Base-by-base conservation (phyloP, 169 alveolate species). In the Neospora caninum region DNA sequence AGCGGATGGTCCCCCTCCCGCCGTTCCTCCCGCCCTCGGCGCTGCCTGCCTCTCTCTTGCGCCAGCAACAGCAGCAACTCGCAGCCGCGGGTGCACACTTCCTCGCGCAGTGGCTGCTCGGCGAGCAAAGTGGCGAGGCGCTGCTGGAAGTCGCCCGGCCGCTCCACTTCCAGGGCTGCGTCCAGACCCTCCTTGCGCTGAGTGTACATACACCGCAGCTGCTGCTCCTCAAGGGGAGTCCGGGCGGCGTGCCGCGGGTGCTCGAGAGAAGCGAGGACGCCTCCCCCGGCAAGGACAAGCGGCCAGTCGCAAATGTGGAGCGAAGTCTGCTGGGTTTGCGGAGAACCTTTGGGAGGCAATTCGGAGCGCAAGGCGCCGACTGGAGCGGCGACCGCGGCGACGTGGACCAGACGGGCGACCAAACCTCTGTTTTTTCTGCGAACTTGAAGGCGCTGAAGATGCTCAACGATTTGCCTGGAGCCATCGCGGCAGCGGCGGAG, bases 161-260 rank as follows among this genome's bases (percentile, higher is more conserved):
- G 53, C 73, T 42, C 88, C 95, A 92, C 95, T 67, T 82, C 80
- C 95, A 82, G 92, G 78, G 78, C 91, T 49, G 83, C 86, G 84
- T 92, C 64, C 95, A 92, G 80, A 92, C 95, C 36, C 92, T 92
- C 49, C 70, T 92, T 80, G 95, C 95, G 58, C 7, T 92, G 67
- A 53, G 95, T 53, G 88, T 92, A 22, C 88, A 92, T 64, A 82
- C 88, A 4, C 92, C 95, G 53, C 95, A 88, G 25, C 88, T 84
- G 20, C 13, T 27, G 20, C 89, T 82, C 34, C 41, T 58, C 87
- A 20, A 58, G 29, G 54, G 67, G 39, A 27, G 67, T 49, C 38
- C 39, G 82, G 53, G 45, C 94, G 64, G 18, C n/a, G 45, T 0
- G 84, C 84, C 39, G 45, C 84, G 43, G 73, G 87, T 53, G 83